Evolutionary conservation across 106 monocot genomes (phyloP), one percentile per base, ranked within the genome.

Genomic region (Dendrobium huoshanense): DNA sequence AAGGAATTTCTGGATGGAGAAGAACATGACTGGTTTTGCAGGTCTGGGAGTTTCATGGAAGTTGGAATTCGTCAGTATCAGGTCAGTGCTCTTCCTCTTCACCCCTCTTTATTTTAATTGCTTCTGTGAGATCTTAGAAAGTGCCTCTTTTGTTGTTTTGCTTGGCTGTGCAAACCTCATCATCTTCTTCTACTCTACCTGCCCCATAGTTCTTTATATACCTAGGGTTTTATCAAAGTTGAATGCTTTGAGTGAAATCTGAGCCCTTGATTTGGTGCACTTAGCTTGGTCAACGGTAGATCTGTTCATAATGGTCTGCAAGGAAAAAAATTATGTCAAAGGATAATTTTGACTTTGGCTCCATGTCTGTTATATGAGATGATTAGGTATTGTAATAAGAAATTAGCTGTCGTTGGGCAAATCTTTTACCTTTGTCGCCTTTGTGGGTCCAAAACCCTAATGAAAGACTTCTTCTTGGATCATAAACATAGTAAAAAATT

Each of bases 11-110:
- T 65, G 64, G 64, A 65, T n/a, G 64, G n/a, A 65, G 64, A 27
- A 65, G 64, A 65, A 25, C 64, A 65, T 65, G 24, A 11, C 15
- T 65, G 64, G 1, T 65, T 7, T 25, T 9, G 64, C 64, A 65
- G 64, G 24, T 24, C 72, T 72, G 72, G 72, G 72, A 72, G 16
- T 72, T 72, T 72, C 72, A 72, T 72, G 33, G 33, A 72, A 16
- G 40, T 16, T 15, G 9, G 72, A 72, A 72, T 33, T 16, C 3
- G 72, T 72, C 72, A 72, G 72, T 13, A 51, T 51, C 51, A 51
- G 13, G 40, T 37, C 2, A 37, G 8, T 40, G 17, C 15, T 40
- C 72, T 65, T 65, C 25, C 5, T 15, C 6, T n/a, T 6, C 61
- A 9, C 24, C 24, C 25, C 5, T 15, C 6, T 6, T 6, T 17